A percentile compares a stretch with the other conserved stretches of the same genome.
These are phyloP conservation scores for Termitomyces sp. DNA, from an alignment of 768 basidiomycete genomes.

Conservation along the genomic window DNA sequence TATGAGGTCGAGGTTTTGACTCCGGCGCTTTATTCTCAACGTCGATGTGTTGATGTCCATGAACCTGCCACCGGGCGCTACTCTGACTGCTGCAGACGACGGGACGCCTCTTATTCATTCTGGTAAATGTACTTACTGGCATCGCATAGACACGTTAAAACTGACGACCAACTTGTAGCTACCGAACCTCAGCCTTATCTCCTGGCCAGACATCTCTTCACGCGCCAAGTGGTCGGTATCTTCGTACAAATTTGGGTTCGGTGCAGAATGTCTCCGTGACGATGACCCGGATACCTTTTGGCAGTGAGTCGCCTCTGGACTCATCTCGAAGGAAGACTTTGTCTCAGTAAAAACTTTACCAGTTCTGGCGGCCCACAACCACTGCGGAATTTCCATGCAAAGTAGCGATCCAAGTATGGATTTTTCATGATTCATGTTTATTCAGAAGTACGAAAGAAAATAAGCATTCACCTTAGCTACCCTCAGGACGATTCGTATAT, in stretches of 20 bases:
- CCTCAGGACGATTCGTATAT: constrained; percentile 88
- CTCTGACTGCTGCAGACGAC: constrained; percentile 21
- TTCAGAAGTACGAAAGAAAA: not conserved
- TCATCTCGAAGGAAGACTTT: not conserved
- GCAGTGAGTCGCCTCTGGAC: too few species aligned
- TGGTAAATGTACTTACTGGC: constrained; percentile 15
- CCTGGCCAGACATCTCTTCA: too few species aligned
- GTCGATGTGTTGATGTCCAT: constrained; percentile 12
- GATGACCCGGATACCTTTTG: too few species aligned
- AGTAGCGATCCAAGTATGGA: constrained; percentile 74
- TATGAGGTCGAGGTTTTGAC: not conserved
- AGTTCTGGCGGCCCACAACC: constrained; percentile 93
- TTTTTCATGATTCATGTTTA: not conserved
- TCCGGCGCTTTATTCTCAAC: not conserved
- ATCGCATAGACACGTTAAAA: not conserved
- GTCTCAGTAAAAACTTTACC: not conserved
- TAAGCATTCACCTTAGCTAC: too few species aligned
- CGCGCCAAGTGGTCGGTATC: too few species aligned
- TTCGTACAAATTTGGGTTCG: too few species aligned
- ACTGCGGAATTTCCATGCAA: constrained; percentile 93
- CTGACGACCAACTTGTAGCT: constrained; percentile 16
- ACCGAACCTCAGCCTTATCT: constrained; percentile 48
- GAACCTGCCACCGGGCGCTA: constrained; percentile 15
- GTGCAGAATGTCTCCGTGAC: too few species aligned
- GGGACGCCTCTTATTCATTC: constrained; percentile 30